Evolutionary conservation across 2,329 filamentous ascomycete species (phyloP).

Genomic region (Dothideomycetidae sp.): DNA sequence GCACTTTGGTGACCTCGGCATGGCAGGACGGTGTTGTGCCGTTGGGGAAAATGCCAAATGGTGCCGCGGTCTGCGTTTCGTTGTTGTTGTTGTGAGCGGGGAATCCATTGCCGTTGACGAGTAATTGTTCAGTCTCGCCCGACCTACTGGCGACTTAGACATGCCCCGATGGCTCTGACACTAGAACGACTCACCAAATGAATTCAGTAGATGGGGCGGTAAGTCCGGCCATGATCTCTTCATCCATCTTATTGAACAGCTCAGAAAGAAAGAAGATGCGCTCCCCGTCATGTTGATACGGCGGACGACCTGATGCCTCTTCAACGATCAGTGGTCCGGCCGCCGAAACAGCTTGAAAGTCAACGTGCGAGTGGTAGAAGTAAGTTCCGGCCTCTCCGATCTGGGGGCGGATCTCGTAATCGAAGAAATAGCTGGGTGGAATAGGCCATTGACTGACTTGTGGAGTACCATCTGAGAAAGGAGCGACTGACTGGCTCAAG

Average conservation of each 20-base stretch:
- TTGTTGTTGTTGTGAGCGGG: neutral
- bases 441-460: constrained; percentile 52
- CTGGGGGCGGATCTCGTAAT: constrained; percentile 47
- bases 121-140: neutral
- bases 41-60: neutral
- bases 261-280: constrained; percentile 42
- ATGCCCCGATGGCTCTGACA: too few relatives aligned
- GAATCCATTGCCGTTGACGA: neutral
- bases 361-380: constrained; percentile 55
- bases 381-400: constrained; percentile 46
- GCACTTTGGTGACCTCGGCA: constrained; percentile 38
- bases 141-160: neutral
- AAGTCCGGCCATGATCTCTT: constrained; percentile 9
- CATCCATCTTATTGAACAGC: constrained; percentile 42
- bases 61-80: neutral
- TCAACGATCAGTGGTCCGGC: constrained; percentile 46
- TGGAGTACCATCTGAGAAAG: constrained; percentile 51
- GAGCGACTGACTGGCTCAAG: constrained; percentile 42
- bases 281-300: constrained; percentile 50
- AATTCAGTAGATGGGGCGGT: neutral
- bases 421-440: constrained; percentile 46
- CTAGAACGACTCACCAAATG: too few relatives aligned
- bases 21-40: neutral
- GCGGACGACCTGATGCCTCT: constrained; percentile 27
- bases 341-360: constrained; percentile 46